Conservation (phyloP, 139 green algal species). For the Coelastrella sp. region DNA sequence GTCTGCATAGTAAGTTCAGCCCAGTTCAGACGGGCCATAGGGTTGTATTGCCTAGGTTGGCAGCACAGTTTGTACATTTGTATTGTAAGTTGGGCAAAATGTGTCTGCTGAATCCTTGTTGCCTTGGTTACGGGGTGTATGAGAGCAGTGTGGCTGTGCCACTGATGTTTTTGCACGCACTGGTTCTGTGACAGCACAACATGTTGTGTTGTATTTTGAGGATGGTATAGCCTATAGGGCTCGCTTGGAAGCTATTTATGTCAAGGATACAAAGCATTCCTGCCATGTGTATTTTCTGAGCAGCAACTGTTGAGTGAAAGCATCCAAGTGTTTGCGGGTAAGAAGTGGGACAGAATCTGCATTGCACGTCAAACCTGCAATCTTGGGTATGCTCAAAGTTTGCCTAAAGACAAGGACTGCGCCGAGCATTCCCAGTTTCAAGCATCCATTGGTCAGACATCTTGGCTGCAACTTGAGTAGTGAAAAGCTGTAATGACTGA, state of each 20-base stretch:
- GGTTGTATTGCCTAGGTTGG: background rate
- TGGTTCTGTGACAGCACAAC: background rate
- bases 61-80: background rate
- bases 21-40: background rate
- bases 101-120: background rate
- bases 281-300: background rate
- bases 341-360: background rate
- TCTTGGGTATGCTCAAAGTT: background rate
- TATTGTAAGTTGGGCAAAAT: background rate
- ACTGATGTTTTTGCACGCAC: background rate
- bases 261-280: background rate
- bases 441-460: background rate
- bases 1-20: background rate
- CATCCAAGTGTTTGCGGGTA: background rate
- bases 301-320: background rate
- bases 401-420: constrained; percentile 6
- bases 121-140: background rate
- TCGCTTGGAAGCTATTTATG: background rate
- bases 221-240: background rate
- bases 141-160: background rate
- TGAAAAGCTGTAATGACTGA: no score
- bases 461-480: background rate
- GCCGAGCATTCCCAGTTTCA: background rate
- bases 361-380: background rate
- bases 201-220: background rate